Conservation (phyloP, 225 moss, liverwort and hornwort genomes). For the Climacium dendroides region DNA sequence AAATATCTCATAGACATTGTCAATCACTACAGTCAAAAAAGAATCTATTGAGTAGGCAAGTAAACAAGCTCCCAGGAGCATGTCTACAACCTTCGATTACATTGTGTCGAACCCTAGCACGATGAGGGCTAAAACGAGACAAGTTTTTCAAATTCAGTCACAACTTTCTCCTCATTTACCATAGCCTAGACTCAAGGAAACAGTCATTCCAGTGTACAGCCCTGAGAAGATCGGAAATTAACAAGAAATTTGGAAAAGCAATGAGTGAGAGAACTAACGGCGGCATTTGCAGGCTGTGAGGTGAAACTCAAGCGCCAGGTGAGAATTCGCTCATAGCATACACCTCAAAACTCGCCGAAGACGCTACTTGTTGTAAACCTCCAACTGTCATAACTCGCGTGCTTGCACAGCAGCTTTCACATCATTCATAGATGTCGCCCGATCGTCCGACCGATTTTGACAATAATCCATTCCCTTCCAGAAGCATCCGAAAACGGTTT, state of each 20-base stretch:
- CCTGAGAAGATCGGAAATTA: neutral
- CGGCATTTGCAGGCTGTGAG: slow-evolving; percentile 6
- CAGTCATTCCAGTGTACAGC: neutral
- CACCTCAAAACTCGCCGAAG: neutral
- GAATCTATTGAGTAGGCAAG: neutral
- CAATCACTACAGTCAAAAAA: neutral
- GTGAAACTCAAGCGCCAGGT: slow-evolving; percentile 10
- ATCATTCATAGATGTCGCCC: neutral
- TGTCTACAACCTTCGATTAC: neutral
- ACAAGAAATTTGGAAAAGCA: neutral
- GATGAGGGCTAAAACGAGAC: neutral
- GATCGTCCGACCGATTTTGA: neutral
- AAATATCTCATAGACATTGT: neutral
- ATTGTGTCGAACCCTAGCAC: neutral
- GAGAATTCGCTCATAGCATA: slow-evolving; percentile 34
- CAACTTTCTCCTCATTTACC: neutral
- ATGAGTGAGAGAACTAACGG: slow-evolving; percentile 11
- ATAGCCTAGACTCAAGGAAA: neutral
- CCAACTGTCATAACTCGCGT: neutral
- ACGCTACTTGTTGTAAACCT: neutral
- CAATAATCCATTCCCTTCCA: neutral
- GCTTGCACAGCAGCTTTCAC: neutral
- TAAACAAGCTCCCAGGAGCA: neutral
- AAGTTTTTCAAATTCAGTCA: neutral
- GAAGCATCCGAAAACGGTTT: neutral